These are phyloP conservation scores for Candida anutae DNA, from an alignment of 1,139 yeast species.

Conservation along the genomic window DNA sequence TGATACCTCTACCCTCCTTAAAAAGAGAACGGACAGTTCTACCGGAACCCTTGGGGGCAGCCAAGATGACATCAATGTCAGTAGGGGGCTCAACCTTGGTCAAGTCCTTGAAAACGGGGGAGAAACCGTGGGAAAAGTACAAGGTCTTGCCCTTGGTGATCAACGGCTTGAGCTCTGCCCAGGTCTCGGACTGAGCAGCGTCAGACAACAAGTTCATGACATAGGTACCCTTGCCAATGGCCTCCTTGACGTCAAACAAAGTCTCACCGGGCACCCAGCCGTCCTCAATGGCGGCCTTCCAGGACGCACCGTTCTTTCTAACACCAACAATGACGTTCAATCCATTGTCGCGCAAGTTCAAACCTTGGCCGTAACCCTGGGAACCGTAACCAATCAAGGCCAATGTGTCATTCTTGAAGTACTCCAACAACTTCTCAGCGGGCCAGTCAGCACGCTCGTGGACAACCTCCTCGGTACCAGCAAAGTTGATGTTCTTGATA, in stretches of 20 bases:
- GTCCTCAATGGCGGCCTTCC: slow-evolving; percentile 99
- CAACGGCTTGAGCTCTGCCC: slow-evolving; percentile 80
- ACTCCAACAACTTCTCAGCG: slow-evolving; percentile 87
- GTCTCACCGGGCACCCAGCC: slow-evolving; percentile 99
- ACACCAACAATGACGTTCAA: slow-evolving; percentile 96
- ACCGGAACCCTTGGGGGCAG: slow-evolving; percentile 99
- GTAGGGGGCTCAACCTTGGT: slow-evolving; percentile 94
- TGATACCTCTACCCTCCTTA: slow-evolving; percentile 99
- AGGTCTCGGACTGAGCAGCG: slow-evolving; percentile 99
- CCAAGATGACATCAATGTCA: slow-evolving; percentile 93
- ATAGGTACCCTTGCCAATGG: slow-evolving; percentile 84
- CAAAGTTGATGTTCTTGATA: slow-evolving; percentile 92
- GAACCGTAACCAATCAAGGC: slow-evolving; percentile 99
- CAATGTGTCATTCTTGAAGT: slow-evolving; percentile 95
- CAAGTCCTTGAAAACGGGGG: slow-evolving; percentile 97
- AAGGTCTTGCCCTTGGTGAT: slow-evolving; percentile 95
- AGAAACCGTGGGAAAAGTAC: slow-evolving; percentile 99
- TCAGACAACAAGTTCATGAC: slow-evolving; percentile 97
- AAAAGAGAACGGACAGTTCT: slow-evolving; percentile 98
- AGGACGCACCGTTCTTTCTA: slow-evolving; percentile 96
- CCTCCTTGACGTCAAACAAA: slow-evolving; percentile 91
- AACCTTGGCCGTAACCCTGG: slow-evolving; percentile 99
- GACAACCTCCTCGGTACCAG: slow-evolving; percentile 90
- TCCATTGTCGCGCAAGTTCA: slow-evolving; percentile 98
- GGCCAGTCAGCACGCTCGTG: slow-evolving; percentile 99